phyloP scores from a whole-genome alignment of 2,329 filamentous ascomycete species.

The Neonectria neomacrospora region DNA sequence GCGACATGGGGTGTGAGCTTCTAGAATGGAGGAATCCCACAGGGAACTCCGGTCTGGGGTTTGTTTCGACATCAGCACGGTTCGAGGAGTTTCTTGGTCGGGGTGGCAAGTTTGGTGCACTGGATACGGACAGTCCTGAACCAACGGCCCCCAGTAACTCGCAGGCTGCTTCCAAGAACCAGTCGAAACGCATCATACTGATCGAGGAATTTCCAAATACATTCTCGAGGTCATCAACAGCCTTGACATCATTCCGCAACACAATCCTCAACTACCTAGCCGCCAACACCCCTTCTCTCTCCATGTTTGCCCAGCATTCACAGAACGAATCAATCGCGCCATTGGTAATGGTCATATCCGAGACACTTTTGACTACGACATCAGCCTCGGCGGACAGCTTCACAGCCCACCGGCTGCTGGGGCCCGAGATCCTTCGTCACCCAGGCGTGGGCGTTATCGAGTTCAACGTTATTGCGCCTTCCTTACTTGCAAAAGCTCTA shows the following conservation, averaged over 20 bases:
- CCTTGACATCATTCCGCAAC: constrained; percentile 77
- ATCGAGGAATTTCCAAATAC: constrained; percentile 87
- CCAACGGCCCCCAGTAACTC: constrained; percentile 43
- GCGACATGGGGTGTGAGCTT: constrained; percentile 79
- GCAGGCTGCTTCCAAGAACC: constrained; percentile 31
- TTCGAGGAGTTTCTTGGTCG: constrained; percentile 93
- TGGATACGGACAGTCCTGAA: constrained; percentile 60
- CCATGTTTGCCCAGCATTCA: constrained; percentile 57
- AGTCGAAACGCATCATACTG: constrained; percentile 69
- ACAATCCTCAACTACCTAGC: constrained; percentile 81
- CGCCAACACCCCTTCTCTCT: constrained; percentile 68
- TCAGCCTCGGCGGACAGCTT: constrained; percentile 90
- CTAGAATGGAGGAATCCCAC: constrained; percentile 92
- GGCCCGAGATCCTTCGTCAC: constrained; percentile 85
- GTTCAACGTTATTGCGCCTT: constrained; percentile 92
- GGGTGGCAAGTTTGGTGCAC: constrained; percentile 80
- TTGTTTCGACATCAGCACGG: constrained; percentile 77
- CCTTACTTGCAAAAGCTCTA: constrained; percentile 85
- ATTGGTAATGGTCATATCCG: constrained; percentile 89
- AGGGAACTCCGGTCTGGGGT: constrained; percentile 67
- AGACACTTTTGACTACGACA: constrained; percentile 86
- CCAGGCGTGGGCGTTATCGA: constrained; percentile 83
- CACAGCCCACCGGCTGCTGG: constrained; percentile 89
- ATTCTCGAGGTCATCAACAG: constrained; percentile 72
- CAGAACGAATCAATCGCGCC: constrained; percentile 68